Conservation (phyloP, 2,329 filamentous ascomycete species). For the Colletotrichum godetiae region DNA sequence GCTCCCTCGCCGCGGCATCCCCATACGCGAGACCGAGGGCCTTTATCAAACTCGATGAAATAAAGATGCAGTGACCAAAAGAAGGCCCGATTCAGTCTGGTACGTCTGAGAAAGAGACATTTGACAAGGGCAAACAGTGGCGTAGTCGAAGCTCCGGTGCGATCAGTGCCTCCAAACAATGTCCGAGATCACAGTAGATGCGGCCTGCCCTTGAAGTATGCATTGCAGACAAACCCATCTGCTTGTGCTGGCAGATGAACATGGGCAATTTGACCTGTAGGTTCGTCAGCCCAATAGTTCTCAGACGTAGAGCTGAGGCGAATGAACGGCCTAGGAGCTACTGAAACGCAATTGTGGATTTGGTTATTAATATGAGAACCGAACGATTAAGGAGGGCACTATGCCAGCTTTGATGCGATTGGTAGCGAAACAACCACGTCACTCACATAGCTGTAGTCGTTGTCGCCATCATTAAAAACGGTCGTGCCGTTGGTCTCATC, state of each 20-base stretch:
- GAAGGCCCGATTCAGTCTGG: neutral
- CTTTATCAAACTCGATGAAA: neutral
- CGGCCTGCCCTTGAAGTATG: neutral
- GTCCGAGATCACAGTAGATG: neutral
- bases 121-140: neutral
- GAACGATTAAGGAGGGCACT: neutral
- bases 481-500: neutral
- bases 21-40: neutral
- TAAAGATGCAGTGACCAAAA: neutral
- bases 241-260: neutral
- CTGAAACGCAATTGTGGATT: neutral
- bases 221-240: neutral
- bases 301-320: neutral
- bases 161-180: slow-evolving; percentile 1
- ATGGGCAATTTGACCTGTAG: neutral
- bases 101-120: neutral
- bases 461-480: neutral
- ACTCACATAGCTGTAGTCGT: neutral
- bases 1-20: neutral
- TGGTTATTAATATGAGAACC: neutral
- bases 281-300: neutral
- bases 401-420: neutral
- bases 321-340: too few species aligned
- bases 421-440: neutral
- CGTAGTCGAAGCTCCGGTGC: neutral